Evolutionary conservation across 225 moss, liverwort and hornwort species (phyloP).

Genomic region (Asterella californica): DNA sequence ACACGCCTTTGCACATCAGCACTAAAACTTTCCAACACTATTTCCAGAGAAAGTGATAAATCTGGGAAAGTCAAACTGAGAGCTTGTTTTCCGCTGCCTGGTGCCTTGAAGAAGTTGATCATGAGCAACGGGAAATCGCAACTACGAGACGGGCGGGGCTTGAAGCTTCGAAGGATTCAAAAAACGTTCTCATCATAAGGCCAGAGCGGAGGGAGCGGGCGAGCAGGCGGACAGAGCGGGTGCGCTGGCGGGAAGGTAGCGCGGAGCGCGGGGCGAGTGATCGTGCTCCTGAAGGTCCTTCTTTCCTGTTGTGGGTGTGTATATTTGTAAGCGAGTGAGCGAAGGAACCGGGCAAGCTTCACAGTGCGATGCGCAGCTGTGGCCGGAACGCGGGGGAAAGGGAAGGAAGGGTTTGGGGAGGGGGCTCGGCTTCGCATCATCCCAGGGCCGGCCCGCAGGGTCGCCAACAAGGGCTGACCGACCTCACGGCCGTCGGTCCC

Average conservation of each 20-base stretch:
- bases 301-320: neutral
- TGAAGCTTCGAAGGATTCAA: neutral
- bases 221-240: neutral
- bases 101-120: neutral
- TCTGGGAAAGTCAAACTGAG: neutral
- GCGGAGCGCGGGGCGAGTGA: neutral
- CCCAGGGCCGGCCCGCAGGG: neutral
- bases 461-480: neutral
- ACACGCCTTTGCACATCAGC: too few relatives aligned
- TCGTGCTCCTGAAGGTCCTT: too few relatives aligned
- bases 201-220: neutral
- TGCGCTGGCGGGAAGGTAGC: too few relatives aligned
- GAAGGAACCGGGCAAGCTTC: neutral
- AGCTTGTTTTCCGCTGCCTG: slow-evolving; percentile 1
- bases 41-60: neutral
- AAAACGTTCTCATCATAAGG: neutral
- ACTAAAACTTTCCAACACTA: neutral
- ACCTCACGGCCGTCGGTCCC: neutral
- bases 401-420: neutral
- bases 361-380: neutral
- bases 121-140: neutral
- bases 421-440: neutral
- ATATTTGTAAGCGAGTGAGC: neutral
- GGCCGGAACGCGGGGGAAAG: neutral
- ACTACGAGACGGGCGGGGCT: neutral